Evolutionary conservation across 2,329 filamentous ascomycete species (phyloP).

Genomic region (Diaporthe batatas): DNA sequence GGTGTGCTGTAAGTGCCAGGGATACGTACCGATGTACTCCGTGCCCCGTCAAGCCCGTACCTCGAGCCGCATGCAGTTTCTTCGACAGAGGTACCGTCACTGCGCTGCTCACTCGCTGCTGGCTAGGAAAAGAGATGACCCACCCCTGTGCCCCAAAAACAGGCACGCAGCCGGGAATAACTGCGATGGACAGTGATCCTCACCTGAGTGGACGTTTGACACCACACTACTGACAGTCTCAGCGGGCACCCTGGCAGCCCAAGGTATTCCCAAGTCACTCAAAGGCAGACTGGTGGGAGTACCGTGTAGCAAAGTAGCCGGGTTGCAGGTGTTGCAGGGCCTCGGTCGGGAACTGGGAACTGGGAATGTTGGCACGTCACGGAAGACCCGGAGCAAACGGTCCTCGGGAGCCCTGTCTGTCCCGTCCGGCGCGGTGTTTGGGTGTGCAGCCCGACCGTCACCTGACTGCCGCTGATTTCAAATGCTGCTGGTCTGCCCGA

Average conservation of each 20-base stretch:
- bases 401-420: neutral
- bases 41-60: conserved; percentile 30
- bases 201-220: neutral
- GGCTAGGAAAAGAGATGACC: neutral
- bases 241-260: no score
- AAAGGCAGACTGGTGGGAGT: neutral
- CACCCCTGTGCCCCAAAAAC: conserved; percentile 9
- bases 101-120: neutral
- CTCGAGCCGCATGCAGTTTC: conserved; percentile 5
- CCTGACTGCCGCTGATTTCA: conserved; percentile 10
- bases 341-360: neutral
- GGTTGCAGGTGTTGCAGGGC: neutral
- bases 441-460: neutral
- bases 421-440: neutral
- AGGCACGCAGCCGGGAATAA: neutral
- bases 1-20: conserved; percentile 33
- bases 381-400: conserved; percentile 15
- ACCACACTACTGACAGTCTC: no score
- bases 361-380: neutral
- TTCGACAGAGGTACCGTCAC: neutral
- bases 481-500: neutral
- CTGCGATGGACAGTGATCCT: neutral
- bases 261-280: neutral
- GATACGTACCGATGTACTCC: conserved; percentile 1
- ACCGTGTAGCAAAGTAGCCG: no score